Conservation (phyloP, 2,329 filamentous ascomycete genomes). For the Fusarium redolens region DNA sequence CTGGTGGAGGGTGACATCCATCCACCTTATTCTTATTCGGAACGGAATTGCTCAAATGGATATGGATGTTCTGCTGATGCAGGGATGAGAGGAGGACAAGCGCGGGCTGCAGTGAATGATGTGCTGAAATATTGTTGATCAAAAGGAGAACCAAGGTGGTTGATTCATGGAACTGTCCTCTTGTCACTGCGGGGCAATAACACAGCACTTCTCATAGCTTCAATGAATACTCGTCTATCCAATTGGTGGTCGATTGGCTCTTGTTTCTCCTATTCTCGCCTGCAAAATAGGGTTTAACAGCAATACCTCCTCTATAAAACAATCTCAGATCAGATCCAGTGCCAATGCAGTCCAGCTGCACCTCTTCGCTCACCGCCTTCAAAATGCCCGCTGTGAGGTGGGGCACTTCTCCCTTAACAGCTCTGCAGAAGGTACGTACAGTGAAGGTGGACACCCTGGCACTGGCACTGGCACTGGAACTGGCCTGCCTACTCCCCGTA, state of each 20-base stretch:
- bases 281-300: neutral
- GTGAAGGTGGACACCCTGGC: slow-evolving; percentile 28
- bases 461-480: neutral
- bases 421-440: slow-evolving; percentile 15
- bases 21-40: slow-evolving; percentile 31
- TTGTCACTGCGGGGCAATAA: neutral
- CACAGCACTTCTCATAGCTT: neutral
- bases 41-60: neutral
- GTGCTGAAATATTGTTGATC: neutral
- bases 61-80: neutral
- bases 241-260: neutral
- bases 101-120: neutral
- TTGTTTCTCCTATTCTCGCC: neutral
- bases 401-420: slow-evolving; percentile 29
- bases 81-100: slow-evolving; percentile 1
- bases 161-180: neutral
- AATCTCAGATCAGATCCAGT: neutral
- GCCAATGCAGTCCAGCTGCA: slow-evolving; percentile 15
- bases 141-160: neutral
- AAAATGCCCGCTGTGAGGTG: slow-evolving; percentile 44
- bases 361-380: slow-evolving; percentile 41
- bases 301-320: slow-evolving; percentile 6
- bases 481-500: slow-evolving; percentile 19
- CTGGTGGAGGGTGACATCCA: slow-evolving; percentile 28
- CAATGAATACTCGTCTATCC: neutral